A percentile compares a stretch with the other conserved stretches of the same genome.
Conservation (phyloP, 176 grass and related monocot species). For the Zea luxurians region DNA sequence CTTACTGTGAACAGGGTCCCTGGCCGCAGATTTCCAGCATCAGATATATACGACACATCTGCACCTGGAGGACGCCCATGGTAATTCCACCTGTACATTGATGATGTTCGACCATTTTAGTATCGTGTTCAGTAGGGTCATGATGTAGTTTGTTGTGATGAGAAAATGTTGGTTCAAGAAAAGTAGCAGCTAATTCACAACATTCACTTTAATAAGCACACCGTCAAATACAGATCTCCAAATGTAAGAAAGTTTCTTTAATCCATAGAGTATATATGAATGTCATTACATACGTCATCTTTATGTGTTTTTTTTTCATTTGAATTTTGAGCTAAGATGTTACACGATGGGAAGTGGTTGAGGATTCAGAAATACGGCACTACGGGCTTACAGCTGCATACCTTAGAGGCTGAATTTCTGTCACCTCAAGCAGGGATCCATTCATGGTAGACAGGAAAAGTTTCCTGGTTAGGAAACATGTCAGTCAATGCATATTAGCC, state of each 20-base stretch:
- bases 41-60: slow-evolving; percentile 76
- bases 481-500: slow-evolving; percentile 22
- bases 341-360: slow-evolving; percentile 31
- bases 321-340: slow-evolving; percentile 35
- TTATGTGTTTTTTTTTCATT: slow-evolving; percentile 11
- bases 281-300: neutral
- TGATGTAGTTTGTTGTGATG: neutral
- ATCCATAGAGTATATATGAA: slow-evolving; percentile 9
- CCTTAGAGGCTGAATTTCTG: slow-evolving; percentile 85
- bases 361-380: neutral
- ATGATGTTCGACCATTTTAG: slow-evolving; percentile 4
- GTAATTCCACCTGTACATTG: slow-evolving; percentile 67
- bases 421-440: slow-evolving; percentile 77
- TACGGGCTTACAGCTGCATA: slow-evolving; percentile 27
- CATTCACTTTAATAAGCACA: neutral
- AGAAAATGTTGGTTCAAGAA: slow-evolving; percentile 28
- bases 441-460: slow-evolving; percentile 69
- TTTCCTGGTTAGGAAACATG: slow-evolving; percentile 59
- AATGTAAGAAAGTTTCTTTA: neutral
- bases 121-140: slow-evolving; percentile 18
- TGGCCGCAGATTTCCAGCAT: slow-evolving; percentile 67
- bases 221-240: neutral
- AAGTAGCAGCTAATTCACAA: neutral
- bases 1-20: slow-evolving; percentile 92
- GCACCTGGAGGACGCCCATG: slow-evolving; percentile 84